phyloP scores from a whole-genome alignment of 495 filamentous ascomycete genomes.

The Aspergillus coremiiformis region DNA sequence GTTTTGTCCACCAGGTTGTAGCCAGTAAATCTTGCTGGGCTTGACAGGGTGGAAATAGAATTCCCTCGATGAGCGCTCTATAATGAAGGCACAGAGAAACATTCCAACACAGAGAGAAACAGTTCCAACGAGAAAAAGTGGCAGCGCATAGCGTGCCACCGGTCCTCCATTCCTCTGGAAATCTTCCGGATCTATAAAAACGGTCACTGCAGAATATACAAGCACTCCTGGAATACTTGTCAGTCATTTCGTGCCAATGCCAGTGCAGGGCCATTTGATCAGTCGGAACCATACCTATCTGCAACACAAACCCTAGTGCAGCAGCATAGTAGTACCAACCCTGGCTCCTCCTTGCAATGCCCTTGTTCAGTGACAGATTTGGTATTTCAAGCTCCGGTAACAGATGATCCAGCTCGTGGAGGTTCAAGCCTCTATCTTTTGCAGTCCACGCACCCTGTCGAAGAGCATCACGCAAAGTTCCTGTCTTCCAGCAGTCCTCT shows the following conservation, averaged over 20 bases:
- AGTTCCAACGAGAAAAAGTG: conserved; percentile 32
- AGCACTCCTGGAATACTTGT: conserved; percentile 19
- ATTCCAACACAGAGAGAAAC: conserved; percentile 32
- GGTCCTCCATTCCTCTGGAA: conserved; percentile 27
- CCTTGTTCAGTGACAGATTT: conserved; percentile 43
- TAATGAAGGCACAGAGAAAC: conserved; percentile 35
- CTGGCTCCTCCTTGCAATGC: conserved; percentile 25
- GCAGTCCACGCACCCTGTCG: conserved; percentile 19
- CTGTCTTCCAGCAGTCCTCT: conserved; percentile 15
- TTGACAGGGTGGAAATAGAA: conserved; percentile 20
- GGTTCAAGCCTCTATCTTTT: not conserved
- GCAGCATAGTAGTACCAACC: conserved; percentile 32
- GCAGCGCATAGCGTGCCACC: conserved; percentile 33
- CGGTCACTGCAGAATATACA: conserved; percentile 28
- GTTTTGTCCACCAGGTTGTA: conserved; percentile 35
- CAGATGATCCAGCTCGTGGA: conserved; percentile 12
- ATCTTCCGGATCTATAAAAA: conserved; percentile 20
- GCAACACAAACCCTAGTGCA: conserved; percentile 22
- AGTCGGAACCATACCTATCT: conserved; percentile 29
- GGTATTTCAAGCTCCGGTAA: conserved; percentile 33
- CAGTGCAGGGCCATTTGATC: no score
- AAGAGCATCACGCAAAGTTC: conserved; percentile 27
- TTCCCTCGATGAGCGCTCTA: conserved; percentile 31
- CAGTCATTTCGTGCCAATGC: not conserved
- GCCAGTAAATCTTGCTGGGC: conserved; percentile 35